Evolutionary conservation across 1,139 yeast genomes (phyloP), one percentile per base, ranked within the genome.

Genomic region (Chernovozyma aurita): DNA sequence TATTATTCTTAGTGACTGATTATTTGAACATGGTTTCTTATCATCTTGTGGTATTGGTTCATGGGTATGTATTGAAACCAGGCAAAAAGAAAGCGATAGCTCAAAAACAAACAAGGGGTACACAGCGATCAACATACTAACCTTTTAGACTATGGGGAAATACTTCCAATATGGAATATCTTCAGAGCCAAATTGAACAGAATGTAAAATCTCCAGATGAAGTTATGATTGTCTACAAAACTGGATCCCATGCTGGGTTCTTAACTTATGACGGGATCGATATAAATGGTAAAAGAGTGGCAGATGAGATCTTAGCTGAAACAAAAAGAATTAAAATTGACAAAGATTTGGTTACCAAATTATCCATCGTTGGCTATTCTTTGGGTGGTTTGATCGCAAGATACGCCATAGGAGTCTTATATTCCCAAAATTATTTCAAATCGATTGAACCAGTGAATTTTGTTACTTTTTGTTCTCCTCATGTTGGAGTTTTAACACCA

Each of bases 231-330:
- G 71, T 80, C 9, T 76, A 80, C 50, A 68, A 77, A 31, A 73
- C 92, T 0, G 73, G 73, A 16, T 70, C 82, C 11, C 86, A 83
- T 52, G 73, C 79, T 15, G 76, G 77, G 4, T 84, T 78, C 53
- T 72, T 76, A 48, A 86, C 95, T 2, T 81, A 85, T 49, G 95
- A 86, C 51, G 95, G 95, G 2, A 78, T 86, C 24, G 95, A 85
- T 47, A 78, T 86, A 28, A 85, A 92, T 53, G 95, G 95, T 1
- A 68, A 78, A 39, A 64, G 95, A 27, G 83, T 85, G 4, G 78
- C 85, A 1, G 75, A 73, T 40, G 95, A 86, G 56, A 78, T 86
- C 33, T 53, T 67, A 21, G 55, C 49, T 2, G 74, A 76, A 46
- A 67, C 81, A 3, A 50, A 54, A 2, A 37, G 47, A 3, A 47